Percentiles rank a stretch among this genome's conserved stretches.
Evolutionary conservation across 1,139 yeast genomes (phyloP).

Genomic region (Hyphopichia burtonii): DNA sequence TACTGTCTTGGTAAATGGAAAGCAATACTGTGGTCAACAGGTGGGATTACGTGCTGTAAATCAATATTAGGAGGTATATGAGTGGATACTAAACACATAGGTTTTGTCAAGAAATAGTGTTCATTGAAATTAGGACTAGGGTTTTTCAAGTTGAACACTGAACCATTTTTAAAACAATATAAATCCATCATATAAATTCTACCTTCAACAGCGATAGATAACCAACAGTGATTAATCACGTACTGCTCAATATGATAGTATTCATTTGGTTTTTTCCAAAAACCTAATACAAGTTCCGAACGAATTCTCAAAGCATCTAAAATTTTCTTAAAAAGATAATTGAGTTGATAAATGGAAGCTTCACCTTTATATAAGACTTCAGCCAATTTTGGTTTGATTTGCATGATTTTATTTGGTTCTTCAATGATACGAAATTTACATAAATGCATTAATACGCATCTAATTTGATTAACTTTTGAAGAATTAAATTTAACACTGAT

Average conservation of each 20-base stretch:
- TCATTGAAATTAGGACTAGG: slow-evolving; percentile 33
- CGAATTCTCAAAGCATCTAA: slow-evolving; percentile 70
- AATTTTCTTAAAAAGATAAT: slow-evolving; percentile 72
- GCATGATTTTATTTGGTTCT: slow-evolving; percentile 37
- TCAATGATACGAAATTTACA: slow-evolving; percentile 40
- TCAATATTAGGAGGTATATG: slow-evolving; percentile 80
- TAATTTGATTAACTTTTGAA: slow-evolving; percentile 35
- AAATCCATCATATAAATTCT: slow-evolving; percentile 78
- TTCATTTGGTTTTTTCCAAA: slow-evolving; percentile 75
- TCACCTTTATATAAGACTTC: slow-evolving; percentile 40
- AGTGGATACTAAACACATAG: slow-evolving; percentile 72
- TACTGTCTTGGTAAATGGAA: slow-evolving; percentile 81
- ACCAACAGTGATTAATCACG: slow-evolving; percentile 84
- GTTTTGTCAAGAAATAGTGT: slow-evolving; percentile 77
- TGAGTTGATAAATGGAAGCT: slow-evolving; percentile 68
- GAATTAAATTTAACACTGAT: slow-evolving; percentile 40
- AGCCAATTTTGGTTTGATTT: slow-evolving; percentile 38
- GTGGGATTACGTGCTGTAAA: slow-evolving; percentile 84
- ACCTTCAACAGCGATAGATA: slow-evolving; percentile 69
- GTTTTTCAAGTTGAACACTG: slow-evolving; percentile 34
- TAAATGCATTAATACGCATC: slow-evolving; percentile 41
- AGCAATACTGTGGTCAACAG: slow-evolving; percentile 75
- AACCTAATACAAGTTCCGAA: slow-evolving; percentile 78
- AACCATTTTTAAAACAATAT: slow-evolving; percentile 34
- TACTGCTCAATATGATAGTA: slow-evolving; percentile 51